phyloP scores from a whole-genome alignment of 345 rosid species.

The Hirschfeldia incana region DNA sequence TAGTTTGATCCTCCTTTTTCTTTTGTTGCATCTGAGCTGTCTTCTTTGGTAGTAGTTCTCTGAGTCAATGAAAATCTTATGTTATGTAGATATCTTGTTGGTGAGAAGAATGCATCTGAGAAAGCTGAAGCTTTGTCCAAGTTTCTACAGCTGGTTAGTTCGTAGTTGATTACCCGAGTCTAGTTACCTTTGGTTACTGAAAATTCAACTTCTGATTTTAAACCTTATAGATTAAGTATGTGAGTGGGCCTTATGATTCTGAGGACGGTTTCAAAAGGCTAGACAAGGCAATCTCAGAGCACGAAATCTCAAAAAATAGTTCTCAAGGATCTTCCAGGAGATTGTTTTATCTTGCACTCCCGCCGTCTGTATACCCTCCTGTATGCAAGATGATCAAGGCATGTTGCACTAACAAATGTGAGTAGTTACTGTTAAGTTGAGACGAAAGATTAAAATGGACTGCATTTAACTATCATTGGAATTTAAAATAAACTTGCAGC shows the following conservation, averaged over 20 bases:
- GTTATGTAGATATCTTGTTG: constrained; percentile 64
- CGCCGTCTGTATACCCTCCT: constrained; percentile 92
- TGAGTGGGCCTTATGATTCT: constrained; percentile 80
- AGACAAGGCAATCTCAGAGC: constrained; percentile 72
- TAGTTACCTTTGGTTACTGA: too few relatives aligned
- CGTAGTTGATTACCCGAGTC: too few relatives aligned
- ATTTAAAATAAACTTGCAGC: constrained; percentile 44
- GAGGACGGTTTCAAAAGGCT: constrained; percentile 76
- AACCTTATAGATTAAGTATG: constrained; percentile 88
- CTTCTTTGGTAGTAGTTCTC: background rate
- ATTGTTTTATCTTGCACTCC: constrained; percentile 92
- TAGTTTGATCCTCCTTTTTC: background rate
- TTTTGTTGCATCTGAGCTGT: background rate
- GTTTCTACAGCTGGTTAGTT: constrained; percentile 81
- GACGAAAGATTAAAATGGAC: too few relatives aligned
- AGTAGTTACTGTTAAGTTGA: constrained; percentile 14
- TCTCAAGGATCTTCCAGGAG: constrained; percentile 79
- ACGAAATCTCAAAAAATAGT: constrained; percentile 65
- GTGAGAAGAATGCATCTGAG: constrained; percentile 47
- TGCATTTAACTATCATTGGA: background rate
- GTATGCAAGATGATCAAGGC: constrained; percentile 86
- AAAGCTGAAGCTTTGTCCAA: constrained; percentile 53
- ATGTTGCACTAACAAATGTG: constrained; percentile 90
- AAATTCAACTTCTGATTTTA: too few relatives aligned
- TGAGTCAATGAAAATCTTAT: background rate